Evolutionary conservation across 176 grass and related monocot genomes (phyloP).

Genomic region (Cenchrus fungigraminus): DNA sequence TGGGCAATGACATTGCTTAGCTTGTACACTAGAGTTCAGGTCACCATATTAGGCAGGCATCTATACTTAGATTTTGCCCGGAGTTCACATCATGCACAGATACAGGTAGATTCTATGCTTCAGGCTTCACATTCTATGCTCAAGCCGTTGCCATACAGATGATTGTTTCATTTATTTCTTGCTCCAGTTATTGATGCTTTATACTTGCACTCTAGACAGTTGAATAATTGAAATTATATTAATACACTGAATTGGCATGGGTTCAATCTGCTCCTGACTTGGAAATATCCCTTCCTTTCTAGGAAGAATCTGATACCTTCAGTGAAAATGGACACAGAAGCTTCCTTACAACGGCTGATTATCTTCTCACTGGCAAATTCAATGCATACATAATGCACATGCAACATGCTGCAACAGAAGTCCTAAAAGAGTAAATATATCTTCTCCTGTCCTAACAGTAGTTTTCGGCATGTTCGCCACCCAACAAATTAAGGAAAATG

Average conservation of each 20-base stretch:
- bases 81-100: slow-evolving; percentile 49
- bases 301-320: slow-evolving; percentile 69
- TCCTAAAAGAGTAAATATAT: slow-evolving; percentile 90
- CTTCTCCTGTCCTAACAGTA: slow-evolving; percentile 2
- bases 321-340: slow-evolving; percentile 65
- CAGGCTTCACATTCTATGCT: neutral
- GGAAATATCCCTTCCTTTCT: slow-evolving; percentile 44
- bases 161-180: neutral
- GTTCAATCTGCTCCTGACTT: slow-evolving; percentile 24
- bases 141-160: neutral
- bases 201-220: neutral
- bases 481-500: neutral
- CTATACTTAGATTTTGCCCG: slow-evolving; percentile 89
- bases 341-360: slow-evolving; percentile 89
- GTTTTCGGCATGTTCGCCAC: neutral
- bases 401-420: slow-evolving; percentile 67
- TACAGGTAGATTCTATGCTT: slow-evolving; percentile 42
- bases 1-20: slow-evolving; percentile 94
- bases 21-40: slow-evolving; percentile 96
- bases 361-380: slow-evolving; percentile 77
- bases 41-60: slow-evolving; percentile 96
- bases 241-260: neutral
- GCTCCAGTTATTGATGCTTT: neutral
- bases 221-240: slow-evolving; percentile 7
- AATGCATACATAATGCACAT: slow-evolving; percentile 69